A percentile compares a stretch with the other conserved stretches of the same genome.
phyloP scores from a whole-genome alignment of 2,329 filamentous ascomycete genomes.

The Fusarium falciforme region DNA sequence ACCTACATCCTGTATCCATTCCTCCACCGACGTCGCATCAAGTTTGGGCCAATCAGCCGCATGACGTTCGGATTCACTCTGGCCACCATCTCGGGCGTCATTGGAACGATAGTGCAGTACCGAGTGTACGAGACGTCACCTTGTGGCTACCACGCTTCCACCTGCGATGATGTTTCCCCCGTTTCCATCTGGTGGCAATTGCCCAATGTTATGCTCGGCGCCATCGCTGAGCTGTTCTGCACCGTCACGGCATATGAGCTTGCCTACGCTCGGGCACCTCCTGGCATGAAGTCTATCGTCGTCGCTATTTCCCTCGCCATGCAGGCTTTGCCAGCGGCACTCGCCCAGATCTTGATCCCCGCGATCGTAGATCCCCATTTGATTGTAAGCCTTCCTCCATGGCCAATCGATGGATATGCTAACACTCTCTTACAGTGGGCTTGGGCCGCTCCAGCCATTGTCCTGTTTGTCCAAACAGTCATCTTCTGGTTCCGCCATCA shows the following conservation, averaged over 20 bases:
- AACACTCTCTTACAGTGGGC: constrained; percentile 32
- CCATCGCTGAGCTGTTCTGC: constrained; percentile 45
- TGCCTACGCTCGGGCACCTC: constrained; percentile 62
- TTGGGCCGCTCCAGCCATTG: constrained; percentile 43
- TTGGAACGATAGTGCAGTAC: constrained; percentile 64
- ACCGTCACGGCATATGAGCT: constrained; percentile 46
- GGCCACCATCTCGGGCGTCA: constrained; percentile 61
- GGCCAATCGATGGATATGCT: constrained; percentile 37
- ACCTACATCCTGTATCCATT: constrained; percentile 63
- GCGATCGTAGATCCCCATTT: constrained; percentile 62
- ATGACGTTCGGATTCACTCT: constrained; percentile 67
- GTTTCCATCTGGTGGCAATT: constrained; percentile 35
- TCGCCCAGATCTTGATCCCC: constrained; percentile 51
- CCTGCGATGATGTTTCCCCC: constrained; percentile 35
- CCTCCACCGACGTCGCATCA: constrained; percentile 62
- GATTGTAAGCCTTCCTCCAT: constrained; percentile 32
- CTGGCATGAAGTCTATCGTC: constrained; percentile 64
- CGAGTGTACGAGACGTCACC: constrained; percentile 67
- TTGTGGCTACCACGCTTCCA: constrained; percentile 52
- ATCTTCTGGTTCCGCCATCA: constrained; percentile 41
- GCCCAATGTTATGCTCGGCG: constrained; percentile 43
- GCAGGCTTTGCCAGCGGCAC: constrained; percentile 59
- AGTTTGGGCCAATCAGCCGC: constrained; percentile 68
- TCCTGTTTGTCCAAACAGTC: constrained; percentile 37
- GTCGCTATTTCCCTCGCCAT: constrained; percentile 61